Evolutionary conservation across 441 rosid genomes (phyloP), one percentile per base, ranked within the genome.

Genomic region (Macaranga tanarius): DNA sequence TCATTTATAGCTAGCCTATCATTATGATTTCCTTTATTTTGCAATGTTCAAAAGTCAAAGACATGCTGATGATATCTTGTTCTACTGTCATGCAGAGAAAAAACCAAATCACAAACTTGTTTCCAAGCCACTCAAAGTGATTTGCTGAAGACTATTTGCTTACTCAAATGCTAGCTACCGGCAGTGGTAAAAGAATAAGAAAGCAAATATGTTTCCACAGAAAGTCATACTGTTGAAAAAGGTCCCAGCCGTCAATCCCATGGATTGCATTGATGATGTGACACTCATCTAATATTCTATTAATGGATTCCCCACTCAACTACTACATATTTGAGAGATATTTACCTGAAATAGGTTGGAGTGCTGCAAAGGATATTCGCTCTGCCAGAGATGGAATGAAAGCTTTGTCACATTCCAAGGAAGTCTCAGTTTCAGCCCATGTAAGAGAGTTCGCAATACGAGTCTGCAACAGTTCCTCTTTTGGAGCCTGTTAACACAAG

Each of bases 301-400:
- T 45, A 65, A 12, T 10, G 20, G 5, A 67, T n/a, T 42, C 19
- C 19, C 45, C 51, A 22, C 38, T 52, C 25, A 11, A 47, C 7
- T 19, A 12, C 28, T 7, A 45, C 7, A 20, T 55, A 52, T n/a
- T 66, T 48, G 57, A 65, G 17, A 74, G 51, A 40, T 10, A 70
- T 26, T 79, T 83, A 81, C 95, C 90, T 61, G 92, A 80, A 54
- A 90, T 78, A 0, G 89, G 90, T 82, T 89, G 97, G 51, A 88
- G 70, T 9, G 95, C 89, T 25, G 89, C 82, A 31, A 92, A 90
- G 17, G 92, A 88, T 58, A 91, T 60, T 13, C 89, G 88, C 66
- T 92, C 97, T 8, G 83, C 87, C 45, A 76, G 77, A 40, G 91
- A 77, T 42, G 91, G 95, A 69, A 86, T 48, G 77, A 87, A 89